Conservation (phyloP, 2,329 filamentous ascomycete genomes). For the Fusarium mangiferae region DNA sequence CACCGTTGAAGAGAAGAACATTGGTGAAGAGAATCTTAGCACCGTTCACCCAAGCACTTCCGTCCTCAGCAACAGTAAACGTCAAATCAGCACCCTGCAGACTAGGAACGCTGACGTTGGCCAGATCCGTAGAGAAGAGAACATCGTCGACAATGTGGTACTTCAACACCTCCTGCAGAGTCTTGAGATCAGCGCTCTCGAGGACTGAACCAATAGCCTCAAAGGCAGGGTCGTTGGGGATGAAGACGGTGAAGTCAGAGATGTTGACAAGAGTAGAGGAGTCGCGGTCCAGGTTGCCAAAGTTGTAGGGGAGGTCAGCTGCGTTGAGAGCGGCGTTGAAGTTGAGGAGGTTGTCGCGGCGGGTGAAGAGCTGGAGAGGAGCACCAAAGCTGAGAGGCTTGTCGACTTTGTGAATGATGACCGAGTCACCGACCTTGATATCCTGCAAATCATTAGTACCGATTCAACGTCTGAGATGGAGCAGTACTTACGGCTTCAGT, state of each 20-base stretch:
- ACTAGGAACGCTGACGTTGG: slow-evolving; percentile 42
- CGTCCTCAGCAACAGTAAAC: slow-evolving; percentile 46
- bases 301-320: slow-evolving; percentile 40
- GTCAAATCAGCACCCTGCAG: slow-evolving; percentile 41
- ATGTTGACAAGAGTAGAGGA: slow-evolving; percentile 38
- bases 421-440: slow-evolving; percentile 43
- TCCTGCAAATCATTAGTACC: slow-evolving; percentile 30
- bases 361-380: slow-evolving; percentile 46
- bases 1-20: slow-evolving; percentile 46
- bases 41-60: slow-evolving; percentile 46
- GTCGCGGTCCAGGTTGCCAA: slow-evolving; percentile 40
- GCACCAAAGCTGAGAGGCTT: slow-evolving; percentile 43
- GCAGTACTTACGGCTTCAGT: slow-evolving; percentile 43
- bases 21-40: slow-evolving; percentile 48
- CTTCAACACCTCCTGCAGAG: slow-evolving; percentile 43
- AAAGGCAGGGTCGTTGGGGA: slow-evolving; percentile 45
- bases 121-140: slow-evolving; percentile 45
- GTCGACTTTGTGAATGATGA: slow-evolving; percentile 48
- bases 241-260: slow-evolving; percentile 47
- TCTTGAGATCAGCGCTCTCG: slow-evolving; percentile 32
- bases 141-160: slow-evolving; percentile 48
- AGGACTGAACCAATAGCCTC: slow-evolving; percentile 45
- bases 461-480: neutral
- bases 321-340: slow-evolving; percentile 46
- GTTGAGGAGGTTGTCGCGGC: slow-evolving; percentile 41